Base-by-base conservation (phyloP, 805 yeast species). In the Saccharomycopsis javanensis region DNA sequence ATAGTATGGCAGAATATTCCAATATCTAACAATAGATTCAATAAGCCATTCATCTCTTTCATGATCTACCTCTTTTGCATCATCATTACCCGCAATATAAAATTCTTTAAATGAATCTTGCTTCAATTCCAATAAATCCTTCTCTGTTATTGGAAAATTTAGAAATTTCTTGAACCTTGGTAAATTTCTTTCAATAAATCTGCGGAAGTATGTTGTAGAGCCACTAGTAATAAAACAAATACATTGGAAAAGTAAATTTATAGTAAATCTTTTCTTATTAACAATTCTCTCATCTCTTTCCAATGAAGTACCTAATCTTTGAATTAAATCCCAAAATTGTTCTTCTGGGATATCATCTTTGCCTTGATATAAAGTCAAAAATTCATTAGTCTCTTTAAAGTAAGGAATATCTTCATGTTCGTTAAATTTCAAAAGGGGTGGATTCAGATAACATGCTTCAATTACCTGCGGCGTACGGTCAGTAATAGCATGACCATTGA, bases 181-280 rank as follows among this genome's bases (percentile, higher is more conserved):
- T 6, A n/a, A 64, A 5, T 76, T 65, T 45, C 74, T 75, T 34
- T 68, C 70, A 50, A 83, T 72, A 71, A 79, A 80, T 46, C 79
- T 80, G 60, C 79, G 80, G 38, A 85, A 83, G 64, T 86, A 90
- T 0, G 92, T 88, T 48, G 91, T 77, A 0, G 97, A 91, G 67
- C 97, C 79, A 51, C 89, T 85, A 13, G 98, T 97, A 58, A 89
- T 83, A 63, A 83, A 83, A 51, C 92, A 86, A 54, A 88, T 76
- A 0, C 85, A 75, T 65, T 88, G 92, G 64, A 85, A 76, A 13
- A 89, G 69, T 15, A 87, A 71, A 30, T 85, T 79, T 16, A 86
- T 73, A 37, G 84, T 68, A 56, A 85, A 75, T 63, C 71, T 69
- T 27, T 73, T 72, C 46, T 73, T 63, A 48, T 73, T 68, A 1